phyloP scores from a whole-genome alignment of 768 basidiomycete genomes.

The Gloeopeniophorella convolvens region DNA sequence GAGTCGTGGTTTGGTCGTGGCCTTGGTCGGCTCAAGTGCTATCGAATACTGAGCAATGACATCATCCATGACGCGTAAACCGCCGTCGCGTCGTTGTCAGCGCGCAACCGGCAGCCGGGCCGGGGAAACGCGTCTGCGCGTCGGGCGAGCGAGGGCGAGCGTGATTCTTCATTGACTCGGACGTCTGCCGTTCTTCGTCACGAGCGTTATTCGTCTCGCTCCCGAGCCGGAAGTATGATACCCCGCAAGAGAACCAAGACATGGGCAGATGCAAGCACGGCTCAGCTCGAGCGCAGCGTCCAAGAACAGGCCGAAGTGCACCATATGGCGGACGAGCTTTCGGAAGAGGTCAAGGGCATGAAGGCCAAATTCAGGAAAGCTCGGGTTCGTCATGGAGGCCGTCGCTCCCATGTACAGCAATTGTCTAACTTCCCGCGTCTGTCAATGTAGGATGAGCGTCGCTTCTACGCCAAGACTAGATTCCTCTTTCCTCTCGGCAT shows the following conservation, averaged over 20 bases:
- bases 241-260: constrained; percentile 30
- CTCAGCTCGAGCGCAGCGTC: constrained; percentile 19
- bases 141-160: too few relatives aligned
- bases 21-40: too few relatives aligned
- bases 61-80: too few relatives aligned
- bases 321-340: constrained; percentile 19
- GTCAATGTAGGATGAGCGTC: background rate
- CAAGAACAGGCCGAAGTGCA: constrained; percentile 25
- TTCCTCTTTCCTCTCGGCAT: constrained; percentile 73
- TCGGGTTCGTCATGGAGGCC: constrained; percentile 23
- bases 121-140: too few relatives aligned
- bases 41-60: too few relatives aligned
- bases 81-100: too few relatives aligned
- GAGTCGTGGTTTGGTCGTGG: too few relatives aligned
- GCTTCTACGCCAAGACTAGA: constrained; percentile 32
- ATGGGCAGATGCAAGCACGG: too few relatives aligned
- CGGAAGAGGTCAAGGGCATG: constrained; percentile 24
- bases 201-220: background rate
- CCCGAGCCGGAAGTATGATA: constrained; percentile 26
- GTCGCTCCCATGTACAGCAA: too few relatives aligned
- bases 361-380: constrained; percentile 27
- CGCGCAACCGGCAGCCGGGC: too few relatives aligned
- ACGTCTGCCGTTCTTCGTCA: too few relatives aligned
- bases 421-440: background rate
- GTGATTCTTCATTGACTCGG: too few relatives aligned